phyloP scores from a whole-genome alignment of 179 eudicot species.

The Heliamphora pulchella region DNA sequence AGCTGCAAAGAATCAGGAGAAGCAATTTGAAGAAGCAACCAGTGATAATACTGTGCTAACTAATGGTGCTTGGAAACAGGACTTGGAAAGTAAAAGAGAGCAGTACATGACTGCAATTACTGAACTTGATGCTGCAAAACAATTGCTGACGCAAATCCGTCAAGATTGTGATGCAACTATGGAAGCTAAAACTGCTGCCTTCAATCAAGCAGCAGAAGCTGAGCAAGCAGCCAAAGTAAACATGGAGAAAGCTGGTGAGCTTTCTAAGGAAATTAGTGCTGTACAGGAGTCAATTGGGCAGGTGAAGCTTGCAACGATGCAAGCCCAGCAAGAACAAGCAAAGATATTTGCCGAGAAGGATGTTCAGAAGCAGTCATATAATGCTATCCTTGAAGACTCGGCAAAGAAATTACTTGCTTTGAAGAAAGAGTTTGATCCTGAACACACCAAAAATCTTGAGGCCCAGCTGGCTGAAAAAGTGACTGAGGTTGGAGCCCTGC shows the following conservation, averaged over 20 bases:
- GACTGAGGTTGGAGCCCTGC: conserved; percentile 49
- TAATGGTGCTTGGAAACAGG: conserved; percentile 34
- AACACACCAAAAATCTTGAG: conserved; percentile 47
- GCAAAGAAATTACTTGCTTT: conserved; percentile 49
- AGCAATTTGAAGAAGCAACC: conserved; percentile 51
- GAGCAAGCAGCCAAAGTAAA: conserved; percentile 46
- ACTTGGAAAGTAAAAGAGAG: conserved; percentile 41
- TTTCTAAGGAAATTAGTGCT: conserved; percentile 46
- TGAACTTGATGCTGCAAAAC: conserved; percentile 68
- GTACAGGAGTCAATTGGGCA: conserved; percentile 55
- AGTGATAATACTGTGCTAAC: conserved; percentile 19
- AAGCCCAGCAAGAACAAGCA: conserved; percentile 49
- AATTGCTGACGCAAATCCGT: conserved; percentile 53
- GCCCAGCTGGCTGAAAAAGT: conserved; percentile 43
- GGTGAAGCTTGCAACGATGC: conserved; percentile 45
- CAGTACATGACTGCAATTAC: conserved; percentile 39
- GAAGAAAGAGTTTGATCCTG: conserved; percentile 61
- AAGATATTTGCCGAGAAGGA: conserved; percentile 48
- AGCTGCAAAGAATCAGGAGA: conserved; percentile 45
- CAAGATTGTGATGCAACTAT: conserved; percentile 48
- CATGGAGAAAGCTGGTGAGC: conserved; percentile 43
- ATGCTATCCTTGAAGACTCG: conserved; percentile 54
- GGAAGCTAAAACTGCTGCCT: conserved; percentile 47
- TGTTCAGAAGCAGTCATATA: conserved; percentile 41
- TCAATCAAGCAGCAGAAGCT: conserved; percentile 54